Base-by-base conservation (phyloP, 331 rosid species). In the Spiraea crenata region DNA sequence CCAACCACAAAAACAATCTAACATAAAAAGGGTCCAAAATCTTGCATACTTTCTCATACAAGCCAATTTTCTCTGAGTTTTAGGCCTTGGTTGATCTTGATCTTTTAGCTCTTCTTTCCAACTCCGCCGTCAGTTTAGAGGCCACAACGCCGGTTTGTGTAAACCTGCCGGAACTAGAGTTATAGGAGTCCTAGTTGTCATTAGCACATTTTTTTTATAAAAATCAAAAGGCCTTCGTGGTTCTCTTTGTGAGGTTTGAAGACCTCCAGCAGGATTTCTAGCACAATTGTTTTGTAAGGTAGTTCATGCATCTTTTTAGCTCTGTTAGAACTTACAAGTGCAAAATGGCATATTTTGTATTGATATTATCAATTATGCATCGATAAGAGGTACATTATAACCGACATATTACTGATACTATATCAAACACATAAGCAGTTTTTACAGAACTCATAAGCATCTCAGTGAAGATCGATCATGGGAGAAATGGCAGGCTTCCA, bases 401-500 rank as follows among this genome's bases (percentile, higher is more conserved):
- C 31, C 31, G 31, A 25, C 31, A 25, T 25, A 25, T 25, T 25
- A 25, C 31, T 25, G 31, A 25, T 25, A 25, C 31, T 25, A 25
- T 25, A 25, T 25, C 31, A 25, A 25, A 25, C 31, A 25, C 31
- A 25, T 25, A 25, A 25, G 31, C 31, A 25, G 2, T 25, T 25
- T 25, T 25, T 25, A 0, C 31, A 59, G 75, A 37, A 55, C n/a
- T 6, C 48, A 70, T 47, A 63, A 11, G 20, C 14, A 34, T 6
- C 45, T 54, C 67, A 57, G 71, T 55, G 73, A 76, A 82, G 65
- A 93, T 39, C 64, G 31, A 25, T 25, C 31, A 61, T 95, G 99
- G 99, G 99, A 81, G 99, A 95, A 77, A 83, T 91, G 85, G 63
- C 88, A 17, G 77, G 65, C 78, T 82, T 82, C 85, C 97, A 95